Evolutionary conservation across 2,329 filamentous ascomycete genomes (phyloP).

Genomic region (Cladobotryum mycophilum): DNA sequence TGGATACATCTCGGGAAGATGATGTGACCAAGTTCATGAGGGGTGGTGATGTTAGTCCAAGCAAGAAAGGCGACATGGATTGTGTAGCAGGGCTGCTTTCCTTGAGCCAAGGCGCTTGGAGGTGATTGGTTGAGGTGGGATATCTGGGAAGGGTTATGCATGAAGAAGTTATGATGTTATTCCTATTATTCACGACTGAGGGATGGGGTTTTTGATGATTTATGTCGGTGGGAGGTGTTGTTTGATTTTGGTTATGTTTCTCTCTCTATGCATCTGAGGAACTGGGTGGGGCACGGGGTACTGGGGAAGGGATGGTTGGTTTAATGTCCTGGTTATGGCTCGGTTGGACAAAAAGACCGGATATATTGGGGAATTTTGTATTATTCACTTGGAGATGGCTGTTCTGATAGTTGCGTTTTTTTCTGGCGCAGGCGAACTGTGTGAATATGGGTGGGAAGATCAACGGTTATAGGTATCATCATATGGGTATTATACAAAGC

Average conservation of each 20-base stretch:
- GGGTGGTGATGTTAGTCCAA: constrained; percentile 55
- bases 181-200: neutral
- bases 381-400: neutral
- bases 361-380: neutral
- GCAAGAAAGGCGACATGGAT: constrained; percentile 75
- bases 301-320: neutral
- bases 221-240: neutral
- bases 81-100: constrained; percentile 85
- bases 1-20: constrained; percentile 30
- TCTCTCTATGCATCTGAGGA: constrained; percentile 2
- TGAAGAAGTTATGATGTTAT: neutral
- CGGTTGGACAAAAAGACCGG: neutral
- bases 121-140: constrained; percentile 30
- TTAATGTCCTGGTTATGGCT: neutral
- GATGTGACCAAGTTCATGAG: constrained; percentile 72
- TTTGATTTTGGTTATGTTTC: neutral
- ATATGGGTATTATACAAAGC: neutral
- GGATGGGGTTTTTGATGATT: neutral
- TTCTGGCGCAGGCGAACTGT: neutral
- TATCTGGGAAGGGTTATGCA: constrained; percentile 1
- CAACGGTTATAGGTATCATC: neutral
- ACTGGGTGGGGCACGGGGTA: neutral
- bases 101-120: constrained; percentile 89
- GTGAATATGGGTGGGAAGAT: neutral
- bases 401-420: neutral